A percentile compares a stretch with the other conserved stretches of the same genome.
Evolutionary conservation across 257 asterid species (phyloP).

Genomic region (Euphrasia confusa): DNA sequence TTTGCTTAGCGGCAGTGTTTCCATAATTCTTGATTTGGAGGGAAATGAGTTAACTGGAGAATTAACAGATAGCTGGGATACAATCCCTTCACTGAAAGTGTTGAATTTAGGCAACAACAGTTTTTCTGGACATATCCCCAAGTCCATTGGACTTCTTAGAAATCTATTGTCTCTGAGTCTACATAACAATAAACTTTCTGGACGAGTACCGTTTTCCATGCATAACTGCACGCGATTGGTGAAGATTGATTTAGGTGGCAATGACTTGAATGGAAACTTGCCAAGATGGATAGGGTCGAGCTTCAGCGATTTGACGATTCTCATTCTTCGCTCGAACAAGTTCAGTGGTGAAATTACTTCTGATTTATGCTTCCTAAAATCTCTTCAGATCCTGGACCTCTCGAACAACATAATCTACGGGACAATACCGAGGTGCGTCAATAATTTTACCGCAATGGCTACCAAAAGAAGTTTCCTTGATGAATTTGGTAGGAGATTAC

Average conservation of each 20-base stretch:
- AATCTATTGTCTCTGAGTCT: slow-evolving; percentile 24
- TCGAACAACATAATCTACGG: slow-evolving; percentile 31
- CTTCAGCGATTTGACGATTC: slow-evolving; percentile 20
- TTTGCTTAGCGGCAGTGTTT: slow-evolving; percentile 15
- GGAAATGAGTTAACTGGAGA: slow-evolving; percentile 30
- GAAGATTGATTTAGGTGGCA: slow-evolving; percentile 29
- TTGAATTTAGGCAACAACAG: slow-evolving; percentile 32
- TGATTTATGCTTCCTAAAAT: slow-evolving; percentile 23
- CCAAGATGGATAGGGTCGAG: slow-evolving; percentile 28
- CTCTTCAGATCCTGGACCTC: slow-evolving; percentile 37
- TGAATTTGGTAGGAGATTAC: neutral
- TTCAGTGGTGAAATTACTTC: slow-evolving; percentile 29
- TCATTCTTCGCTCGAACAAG: slow-evolving; percentile 32
- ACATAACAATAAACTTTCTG: slow-evolving; percentile 27
- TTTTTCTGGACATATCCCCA: slow-evolving; percentile 31
- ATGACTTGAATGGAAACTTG: slow-evolving; percentile 26
- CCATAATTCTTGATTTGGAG: slow-evolving; percentile 27
- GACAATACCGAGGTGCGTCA: slow-evolving; percentile 27
- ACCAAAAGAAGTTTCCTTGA: slow-evolving; percentile 7
- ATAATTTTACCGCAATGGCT: slow-evolving; percentile 37
- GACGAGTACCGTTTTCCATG: slow-evolving; percentile 27
- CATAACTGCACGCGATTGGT: slow-evolving; percentile 19
- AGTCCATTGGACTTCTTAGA: slow-evolving; percentile 25
- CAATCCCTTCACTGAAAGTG: slow-evolving; percentile 12
- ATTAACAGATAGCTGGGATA: slow-evolving; percentile 36